Base-by-base conservation (phyloP, 2,329 filamentous ascomycete genomes). In the Aspergillus cejpii region DNA sequence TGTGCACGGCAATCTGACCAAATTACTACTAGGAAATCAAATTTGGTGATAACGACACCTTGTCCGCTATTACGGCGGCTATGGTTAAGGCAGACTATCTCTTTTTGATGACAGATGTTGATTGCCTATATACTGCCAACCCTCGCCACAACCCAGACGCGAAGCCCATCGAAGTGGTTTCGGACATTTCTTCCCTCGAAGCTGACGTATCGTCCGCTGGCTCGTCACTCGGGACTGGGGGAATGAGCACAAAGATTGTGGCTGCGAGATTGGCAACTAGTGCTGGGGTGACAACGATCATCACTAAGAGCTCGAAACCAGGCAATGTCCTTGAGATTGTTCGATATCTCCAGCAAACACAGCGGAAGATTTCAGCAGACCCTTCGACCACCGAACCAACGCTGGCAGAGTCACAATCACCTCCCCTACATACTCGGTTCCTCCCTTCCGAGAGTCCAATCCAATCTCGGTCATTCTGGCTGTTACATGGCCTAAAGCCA, bases 101-200 rank as follows among this genome's bases (percentile, higher is more conserved):
- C 7, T 98, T 98, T 69, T 77, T 98, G 52, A 97, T 98, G 92
- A 98, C 92, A 1, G 92, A 98, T 62, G 92, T 98, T 38, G 92
- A 98, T 64, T 96, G 91, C 63, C 75, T 98, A 10, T 98, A 98
- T 67, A 89, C 94, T 67, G 92, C 91, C 68, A 98, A 98, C 58
- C 92, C 92, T 1, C 79, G 92, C 23, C 83, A 81, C 1, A 76
- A 94, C 58, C 82, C 88, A 0, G 85, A 96, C 59, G 92, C 92
- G 6, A 80, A 84, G 60, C 81, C 92, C 0, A 97, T 98, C 47
- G 85, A 94, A 60, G 85, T 96, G 1, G 89, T 98, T 1, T 84
- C 92, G 43, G 89, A 98, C 60, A 94, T 98, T 48, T 76, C 80
- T 0, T 76, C 81, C 3, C 74, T 98, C 15, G 80, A 85, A 47